Conservation (phyloP, 106 monocot species). For the Apostasia shenzhenica region DNA sequence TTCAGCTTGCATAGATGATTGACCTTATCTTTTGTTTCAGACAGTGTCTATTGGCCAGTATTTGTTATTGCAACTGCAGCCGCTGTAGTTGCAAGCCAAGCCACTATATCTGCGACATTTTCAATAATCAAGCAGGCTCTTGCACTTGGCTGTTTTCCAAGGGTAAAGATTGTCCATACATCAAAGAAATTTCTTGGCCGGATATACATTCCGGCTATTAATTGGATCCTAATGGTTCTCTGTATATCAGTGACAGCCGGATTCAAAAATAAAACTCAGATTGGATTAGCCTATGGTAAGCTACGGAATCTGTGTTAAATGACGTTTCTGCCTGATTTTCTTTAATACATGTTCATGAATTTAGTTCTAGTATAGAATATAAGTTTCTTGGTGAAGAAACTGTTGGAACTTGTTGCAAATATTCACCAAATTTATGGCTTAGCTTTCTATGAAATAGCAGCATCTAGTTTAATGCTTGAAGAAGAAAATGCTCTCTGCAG, state of each 20-base stretch:
- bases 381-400: no score
- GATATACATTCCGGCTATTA: constrained; percentile 65
- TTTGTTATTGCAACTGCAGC: constrained; percentile 50
- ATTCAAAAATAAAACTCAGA: constrained; percentile 60
- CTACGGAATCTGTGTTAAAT: background rate
- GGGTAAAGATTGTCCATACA: constrained; percentile 63
- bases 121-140: constrained; percentile 67
- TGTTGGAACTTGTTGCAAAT: no score
- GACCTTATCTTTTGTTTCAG: constrained; percentile 17
- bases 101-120: constrained; percentile 63
- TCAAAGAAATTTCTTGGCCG: constrained; percentile 57
- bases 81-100: constrained; percentile 62
- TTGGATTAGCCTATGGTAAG: constrained; percentile 72
- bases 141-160: constrained; percentile 63
- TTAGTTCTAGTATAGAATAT: no score
- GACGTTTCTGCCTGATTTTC: no score
- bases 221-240: constrained; percentile 64
- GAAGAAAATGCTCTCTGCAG: no score
- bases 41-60: constrained; percentile 53
- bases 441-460: no score
- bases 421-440: no score
- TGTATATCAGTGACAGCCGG: constrained; percentile 57
- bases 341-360: no score
- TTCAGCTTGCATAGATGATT: background rate
- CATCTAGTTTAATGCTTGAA: no score